A percentile compares a stretch with the other conserved stretches of the same genome.
These are phyloP conservation scores for Posidonia oceanica DNA, from an alignment of 116 monocot species.

Conservation along the genomic window DNA sequence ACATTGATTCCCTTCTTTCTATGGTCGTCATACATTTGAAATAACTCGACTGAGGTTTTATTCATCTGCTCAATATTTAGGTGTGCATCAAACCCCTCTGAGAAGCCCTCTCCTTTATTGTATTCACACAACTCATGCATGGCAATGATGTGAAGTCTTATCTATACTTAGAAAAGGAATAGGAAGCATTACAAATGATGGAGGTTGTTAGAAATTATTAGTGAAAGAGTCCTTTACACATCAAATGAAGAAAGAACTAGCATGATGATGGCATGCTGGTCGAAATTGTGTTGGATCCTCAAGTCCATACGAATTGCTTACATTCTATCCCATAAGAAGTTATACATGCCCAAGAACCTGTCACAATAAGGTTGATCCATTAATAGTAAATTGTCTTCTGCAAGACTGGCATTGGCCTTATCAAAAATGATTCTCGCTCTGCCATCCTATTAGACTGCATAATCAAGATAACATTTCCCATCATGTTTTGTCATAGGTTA, in stretches of 20 bases:
- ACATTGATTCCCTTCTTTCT: slow-evolving; percentile 56
- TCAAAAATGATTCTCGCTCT: slow-evolving; percentile 66
- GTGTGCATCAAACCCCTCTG: slow-evolving; percentile 97
- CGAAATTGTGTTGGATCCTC: slow-evolving; percentile 96
- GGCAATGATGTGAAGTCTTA: too few relatives aligned
- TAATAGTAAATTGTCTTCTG: slow-evolving; percentile 79
- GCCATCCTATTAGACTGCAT: slow-evolving; percentile 92
- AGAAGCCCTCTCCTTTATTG: slow-evolving; percentile 89
- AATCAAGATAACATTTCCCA: slow-evolving; percentile 49
- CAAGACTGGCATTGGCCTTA: too few relatives aligned
- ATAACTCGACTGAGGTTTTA: slow-evolving; percentile 92
- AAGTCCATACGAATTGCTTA: slow-evolving; percentile 93
- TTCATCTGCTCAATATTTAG: slow-evolving; percentile 99
- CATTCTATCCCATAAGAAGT: slow-evolving; percentile 99
- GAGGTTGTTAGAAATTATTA: background rate
- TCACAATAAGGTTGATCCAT: slow-evolving; percentile 71
- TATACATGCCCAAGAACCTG: slow-evolving; percentile 50
- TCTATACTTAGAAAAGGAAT: slow-evolving; percentile 32
- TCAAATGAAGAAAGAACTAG: slow-evolving; percentile 23
- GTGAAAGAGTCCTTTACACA: background rate
- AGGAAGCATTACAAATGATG: slow-evolving; percentile 5
- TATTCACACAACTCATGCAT: slow-evolving; percentile 97
- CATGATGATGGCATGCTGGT: slow-evolving; percentile 70
- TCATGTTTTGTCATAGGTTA: slow-evolving; percentile 28
- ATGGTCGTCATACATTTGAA: too few relatives aligned